Conservation (phyloP, 768 basidiomycete species). For the Lentinula detonsa region DNA sequence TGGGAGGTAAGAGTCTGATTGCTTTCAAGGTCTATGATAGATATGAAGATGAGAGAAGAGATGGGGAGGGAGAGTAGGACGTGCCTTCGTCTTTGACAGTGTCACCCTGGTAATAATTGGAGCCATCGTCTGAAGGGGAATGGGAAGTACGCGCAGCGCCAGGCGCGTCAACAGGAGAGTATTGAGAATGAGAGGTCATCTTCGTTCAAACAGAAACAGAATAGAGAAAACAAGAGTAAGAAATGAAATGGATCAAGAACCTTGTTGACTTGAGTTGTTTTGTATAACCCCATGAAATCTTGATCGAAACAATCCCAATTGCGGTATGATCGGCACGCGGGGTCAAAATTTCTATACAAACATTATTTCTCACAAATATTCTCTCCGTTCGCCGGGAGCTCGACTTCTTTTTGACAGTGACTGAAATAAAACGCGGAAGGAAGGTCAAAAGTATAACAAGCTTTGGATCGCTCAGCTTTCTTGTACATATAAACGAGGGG, state of each 20-base stretch:
- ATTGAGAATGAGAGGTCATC: constrained; percentile 2
- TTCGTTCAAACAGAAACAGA: neutral
- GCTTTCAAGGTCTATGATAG: constrained; percentile 16
- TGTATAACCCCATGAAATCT: neutral
- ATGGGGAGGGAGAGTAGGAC: constrained; percentile 11
- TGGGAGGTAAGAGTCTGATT: constrained; percentile 45
- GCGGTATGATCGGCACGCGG: constrained; percentile 5
- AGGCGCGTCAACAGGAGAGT: constrained; percentile 1
- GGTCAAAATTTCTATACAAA: neutral
- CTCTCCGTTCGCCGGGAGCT: neutral
- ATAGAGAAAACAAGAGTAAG: neutral
- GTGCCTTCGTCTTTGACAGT: constrained; percentile 44
- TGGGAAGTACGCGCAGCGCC: constrained; percentile 38
- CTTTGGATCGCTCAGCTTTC: neutral
- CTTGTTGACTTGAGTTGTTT: neutral
- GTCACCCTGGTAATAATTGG: constrained; percentile 27
- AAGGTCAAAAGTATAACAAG: neutral
- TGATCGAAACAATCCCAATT: neutral
- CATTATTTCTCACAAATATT: neutral
- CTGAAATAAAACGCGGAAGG: neutral
- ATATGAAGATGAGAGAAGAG: constrained; percentile 8
- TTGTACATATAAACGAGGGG: no score
- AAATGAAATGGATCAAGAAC: constrained; percentile 4
- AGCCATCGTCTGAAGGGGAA: constrained; percentile 54
- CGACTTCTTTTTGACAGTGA: neutral